Evolutionary conservation across 2,329 filamentous ascomycete genomes (phyloP).

Genomic region (Purpureocillium lavendulum): DNA sequence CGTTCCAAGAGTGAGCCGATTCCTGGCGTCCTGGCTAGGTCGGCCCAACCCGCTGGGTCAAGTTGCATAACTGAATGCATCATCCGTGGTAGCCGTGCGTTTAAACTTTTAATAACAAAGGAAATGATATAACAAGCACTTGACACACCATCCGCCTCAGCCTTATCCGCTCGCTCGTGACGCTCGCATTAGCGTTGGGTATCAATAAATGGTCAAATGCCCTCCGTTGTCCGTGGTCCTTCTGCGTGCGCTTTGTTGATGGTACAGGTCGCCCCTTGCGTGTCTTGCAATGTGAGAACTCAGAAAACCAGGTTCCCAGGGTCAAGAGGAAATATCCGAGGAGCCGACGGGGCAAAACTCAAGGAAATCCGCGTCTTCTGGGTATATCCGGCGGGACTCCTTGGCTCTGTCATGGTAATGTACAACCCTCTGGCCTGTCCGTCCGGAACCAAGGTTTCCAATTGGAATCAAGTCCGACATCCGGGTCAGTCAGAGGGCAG

Average conservation of each 20-base stretch:
- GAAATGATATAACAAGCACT: slow-evolving; percentile 1
- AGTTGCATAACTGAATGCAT: too few species aligned
- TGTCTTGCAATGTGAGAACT: slow-evolving; percentile 7
- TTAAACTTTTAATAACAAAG: background rate
- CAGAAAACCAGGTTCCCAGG: slow-evolving; percentile 5
- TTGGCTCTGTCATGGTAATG: slow-evolving; percentile 3
- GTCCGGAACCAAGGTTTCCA: slow-evolving; percentile 1
- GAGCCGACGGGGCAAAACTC: background rate
- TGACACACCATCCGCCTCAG: slow-evolving; percentile 5
- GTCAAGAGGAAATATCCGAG: background rate
- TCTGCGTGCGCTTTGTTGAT: slow-evolving; percentile 9
- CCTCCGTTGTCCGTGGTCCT: background rate
- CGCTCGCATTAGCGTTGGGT: slow-evolving; percentile 18
- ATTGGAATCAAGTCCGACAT: slow-evolving; percentile 1
- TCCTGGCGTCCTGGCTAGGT: too few species aligned
- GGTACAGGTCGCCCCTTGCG: slow-evolving; percentile 11
- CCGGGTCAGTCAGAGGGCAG: slow-evolving; percentile 1
- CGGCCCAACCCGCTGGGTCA: too few species aligned
- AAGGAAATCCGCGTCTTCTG: background rate
- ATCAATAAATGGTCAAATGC: slow-evolving; percentile 24
- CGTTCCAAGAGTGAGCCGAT: too few species aligned
- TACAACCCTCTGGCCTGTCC: slow-evolving; percentile 8
- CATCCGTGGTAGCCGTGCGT: too few species aligned
- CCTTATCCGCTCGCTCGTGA: slow-evolving; percentile 4
- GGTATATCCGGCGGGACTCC: slow-evolving; percentile 9